A percentile compares a stretch with the other conserved stretches of the same genome.
These are phyloP conservation scores for Nakazawaea wickerhamii DNA, from an alignment of 805 yeast species.

Conservation along the genomic window DNA sequence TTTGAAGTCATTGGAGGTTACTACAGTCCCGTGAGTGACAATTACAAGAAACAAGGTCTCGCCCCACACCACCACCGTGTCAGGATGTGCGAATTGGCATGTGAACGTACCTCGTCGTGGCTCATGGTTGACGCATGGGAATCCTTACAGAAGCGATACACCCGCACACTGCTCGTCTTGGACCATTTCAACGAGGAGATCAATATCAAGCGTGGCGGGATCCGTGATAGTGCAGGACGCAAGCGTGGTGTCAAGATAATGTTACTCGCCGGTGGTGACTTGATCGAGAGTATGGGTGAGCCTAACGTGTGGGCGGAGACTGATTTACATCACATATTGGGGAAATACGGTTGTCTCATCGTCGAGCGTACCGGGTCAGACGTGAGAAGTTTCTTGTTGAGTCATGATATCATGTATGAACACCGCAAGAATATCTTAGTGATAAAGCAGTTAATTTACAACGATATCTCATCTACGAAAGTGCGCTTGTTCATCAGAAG, in stretches of 20 bases:
- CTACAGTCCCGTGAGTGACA: conserved; percentile 91
- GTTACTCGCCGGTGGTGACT: conserved; percentile 96
- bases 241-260: conserved; percentile 85
- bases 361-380: conserved; percentile 97
- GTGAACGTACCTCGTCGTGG: conserved; percentile 96
- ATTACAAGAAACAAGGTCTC: conserved; percentile 87
- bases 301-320: conserved; percentile 98
- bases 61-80: conserved; percentile 89
- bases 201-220: conserved; percentile 85
- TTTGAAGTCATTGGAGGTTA: conserved; percentile 96
- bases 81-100: conserved; percentile 96
- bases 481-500: conserved; percentile 88
- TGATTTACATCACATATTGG: conserved; percentile 91
- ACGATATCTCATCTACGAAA: conserved; percentile 93
- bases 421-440: conserved; percentile 90
- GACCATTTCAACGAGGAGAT: conserved; percentile 97
- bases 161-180: conserved; percentile 90
- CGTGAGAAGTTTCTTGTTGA: conserved; percentile 83
- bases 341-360: conserved; percentile 92
- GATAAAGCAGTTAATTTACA: conserved; percentile 92
- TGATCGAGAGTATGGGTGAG: conserved; percentile 99
- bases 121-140: conserved; percentile 99
- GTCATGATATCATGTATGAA: conserved; percentile 97
- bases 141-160: conserved; percentile 82
- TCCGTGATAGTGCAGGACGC: conserved; percentile 50